Evolutionary conservation across 352 stramenopile genomes (phyloP).

Genomic region (Phytophthora fragariae): DNA sequence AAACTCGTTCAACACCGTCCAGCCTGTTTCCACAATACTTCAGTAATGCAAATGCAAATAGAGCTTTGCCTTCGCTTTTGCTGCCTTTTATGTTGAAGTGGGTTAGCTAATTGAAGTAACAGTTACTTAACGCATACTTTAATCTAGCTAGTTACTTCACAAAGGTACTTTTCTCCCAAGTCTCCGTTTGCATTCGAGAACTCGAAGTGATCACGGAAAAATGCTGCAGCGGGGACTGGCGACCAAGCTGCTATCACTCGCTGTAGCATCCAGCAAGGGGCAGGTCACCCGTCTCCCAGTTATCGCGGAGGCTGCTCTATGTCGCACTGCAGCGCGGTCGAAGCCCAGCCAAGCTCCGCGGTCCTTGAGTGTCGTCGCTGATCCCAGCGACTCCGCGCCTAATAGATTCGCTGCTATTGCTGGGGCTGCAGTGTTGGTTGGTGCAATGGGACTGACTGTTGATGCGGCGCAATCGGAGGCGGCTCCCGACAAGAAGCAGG

Average conservation of each 20-base stretch:
- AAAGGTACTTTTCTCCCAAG: neutral
- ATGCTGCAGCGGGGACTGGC: slow-evolving; percentile 28
- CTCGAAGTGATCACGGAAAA: neutral
- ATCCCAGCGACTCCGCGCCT: slow-evolving; percentile 7
- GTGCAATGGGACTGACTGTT: slow-evolving; percentile 6
- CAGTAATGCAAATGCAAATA: neutral
- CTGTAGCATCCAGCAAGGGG: slow-evolving; percentile 8
- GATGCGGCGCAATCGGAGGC: slow-evolving; percentile 30
- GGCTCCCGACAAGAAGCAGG: slow-evolving; percentile 29
- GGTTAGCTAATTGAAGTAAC: neutral
- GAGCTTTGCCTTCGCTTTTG: neutral
- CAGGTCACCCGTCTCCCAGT: slow-evolving; percentile 4
- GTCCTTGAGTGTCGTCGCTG: slow-evolving; percentile 10
- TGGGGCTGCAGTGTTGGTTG: slow-evolving; percentile 28
- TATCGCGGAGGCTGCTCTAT: neutral
- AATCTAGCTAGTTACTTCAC: neutral
- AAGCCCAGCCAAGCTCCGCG: slow-evolving; percentile 13
- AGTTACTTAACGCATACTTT: neutral
- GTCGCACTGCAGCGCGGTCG: neutral
- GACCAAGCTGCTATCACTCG: slow-evolving; percentile 25
- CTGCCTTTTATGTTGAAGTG: slow-evolving; percentile 13
- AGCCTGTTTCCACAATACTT: too few species aligned
- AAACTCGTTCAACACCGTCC: too few species aligned
- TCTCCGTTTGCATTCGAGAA: slow-evolving; percentile 1
- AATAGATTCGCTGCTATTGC: slow-evolving; percentile 27